Conservation (phyloP, 2,329 filamentous ascomycete genomes). For the Teratosphaeria epicoccoides region DNA sequence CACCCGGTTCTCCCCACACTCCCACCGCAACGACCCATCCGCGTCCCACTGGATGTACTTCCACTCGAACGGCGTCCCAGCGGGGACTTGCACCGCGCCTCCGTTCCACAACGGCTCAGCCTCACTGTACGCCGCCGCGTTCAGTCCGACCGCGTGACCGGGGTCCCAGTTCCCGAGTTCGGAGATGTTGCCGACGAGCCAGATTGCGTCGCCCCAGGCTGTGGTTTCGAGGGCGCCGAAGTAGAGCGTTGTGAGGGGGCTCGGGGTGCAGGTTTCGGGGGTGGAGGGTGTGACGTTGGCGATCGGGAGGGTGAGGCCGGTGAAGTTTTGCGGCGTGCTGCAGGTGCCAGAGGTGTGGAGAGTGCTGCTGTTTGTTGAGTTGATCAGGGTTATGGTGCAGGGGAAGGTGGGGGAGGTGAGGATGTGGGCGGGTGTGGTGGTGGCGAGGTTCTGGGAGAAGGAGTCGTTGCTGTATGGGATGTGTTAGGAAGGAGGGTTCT, state of each 20-base stretch:
- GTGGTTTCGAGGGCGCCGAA: slow-evolving; percentile 31
- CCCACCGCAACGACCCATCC: slow-evolving; percentile 50
- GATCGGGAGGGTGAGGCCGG: neutral
- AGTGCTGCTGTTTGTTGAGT: neutral
- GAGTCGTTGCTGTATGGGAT: neutral
- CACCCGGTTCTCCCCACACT: slow-evolving; percentile 25
- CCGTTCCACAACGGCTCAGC: slow-evolving; percentile 49
- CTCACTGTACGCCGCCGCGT: slow-evolving; percentile 47
- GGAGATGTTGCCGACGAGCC: slow-evolving; percentile 49
- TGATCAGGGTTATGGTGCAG: neutral
- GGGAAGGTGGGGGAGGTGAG: neutral
- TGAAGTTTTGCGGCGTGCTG: neutral
- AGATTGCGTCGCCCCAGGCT: slow-evolving; percentile 51
- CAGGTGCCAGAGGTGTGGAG: neutral
- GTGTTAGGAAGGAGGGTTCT: too few relatives aligned
- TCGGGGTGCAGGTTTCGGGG: neutral
- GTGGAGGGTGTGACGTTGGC: neutral
- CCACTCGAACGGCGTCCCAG: slow-evolving; percentile 50
- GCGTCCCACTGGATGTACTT: slow-evolving; percentile 54
- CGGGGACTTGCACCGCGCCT: slow-evolving; percentile 39
- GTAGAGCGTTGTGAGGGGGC: neutral
- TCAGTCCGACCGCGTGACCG: slow-evolving; percentile 44
- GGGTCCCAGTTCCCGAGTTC: slow-evolving; percentile 52
- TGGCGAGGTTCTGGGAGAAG: neutral
- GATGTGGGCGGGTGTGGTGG: neutral